Evolutionary conservation across 352 stramenopile species (phyloP).

Genomic region (Globisporangium parvum): DNA sequence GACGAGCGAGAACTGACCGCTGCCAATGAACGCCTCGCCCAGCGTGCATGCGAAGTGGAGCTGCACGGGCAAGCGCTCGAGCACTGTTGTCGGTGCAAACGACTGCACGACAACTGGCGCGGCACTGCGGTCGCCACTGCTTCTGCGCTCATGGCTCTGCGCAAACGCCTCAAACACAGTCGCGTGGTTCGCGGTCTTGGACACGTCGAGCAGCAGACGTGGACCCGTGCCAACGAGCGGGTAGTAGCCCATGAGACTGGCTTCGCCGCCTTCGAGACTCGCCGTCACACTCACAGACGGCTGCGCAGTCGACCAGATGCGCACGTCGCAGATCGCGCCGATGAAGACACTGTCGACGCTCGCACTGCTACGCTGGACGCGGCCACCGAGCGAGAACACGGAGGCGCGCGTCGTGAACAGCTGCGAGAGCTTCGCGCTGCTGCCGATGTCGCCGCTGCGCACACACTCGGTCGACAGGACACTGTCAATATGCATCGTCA

Average conservation of each 20-base stretch:
- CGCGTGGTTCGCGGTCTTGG: conserved; percentile 68
- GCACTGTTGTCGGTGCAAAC: conserved; percentile 21
- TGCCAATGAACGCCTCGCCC: conserved; percentile 33
- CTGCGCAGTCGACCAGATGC: conserved; percentile 46
- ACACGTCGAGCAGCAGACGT: conserved; percentile 62
- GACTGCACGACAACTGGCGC: conserved; percentile 11
- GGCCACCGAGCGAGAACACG: conserved; percentile 44
- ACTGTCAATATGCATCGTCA: conserved; percentile 43
- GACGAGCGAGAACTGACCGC: conserved; percentile 31
- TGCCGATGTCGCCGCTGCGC: conserved; percentile 13
- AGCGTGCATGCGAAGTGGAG: conserved; percentile 34
- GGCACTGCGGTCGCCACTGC: conserved; percentile 1
- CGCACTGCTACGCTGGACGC: conserved; percentile 23
- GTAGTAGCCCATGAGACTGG: conserved; percentile 62
- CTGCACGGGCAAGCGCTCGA: conserved; percentile 32
- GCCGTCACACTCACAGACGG: conserved; percentile 4
- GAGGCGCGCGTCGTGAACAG: conserved; percentile 22
- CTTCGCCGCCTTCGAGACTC: conserved; percentile 32
- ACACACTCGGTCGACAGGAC: conserved; percentile 26
- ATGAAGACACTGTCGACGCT: conserved; percentile 35
- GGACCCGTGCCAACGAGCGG: conserved; percentile 60
- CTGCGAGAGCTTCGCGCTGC: conserved; percentile 14
- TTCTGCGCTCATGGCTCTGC: conserved; percentile 5
- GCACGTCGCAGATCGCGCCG: conserved; percentile 60
- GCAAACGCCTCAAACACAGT: conserved; percentile 39